These are phyloP conservation scores for Maudiozyma bulderi DNA, from an alignment of 805 yeast species.

Conservation along the genomic window DNA sequence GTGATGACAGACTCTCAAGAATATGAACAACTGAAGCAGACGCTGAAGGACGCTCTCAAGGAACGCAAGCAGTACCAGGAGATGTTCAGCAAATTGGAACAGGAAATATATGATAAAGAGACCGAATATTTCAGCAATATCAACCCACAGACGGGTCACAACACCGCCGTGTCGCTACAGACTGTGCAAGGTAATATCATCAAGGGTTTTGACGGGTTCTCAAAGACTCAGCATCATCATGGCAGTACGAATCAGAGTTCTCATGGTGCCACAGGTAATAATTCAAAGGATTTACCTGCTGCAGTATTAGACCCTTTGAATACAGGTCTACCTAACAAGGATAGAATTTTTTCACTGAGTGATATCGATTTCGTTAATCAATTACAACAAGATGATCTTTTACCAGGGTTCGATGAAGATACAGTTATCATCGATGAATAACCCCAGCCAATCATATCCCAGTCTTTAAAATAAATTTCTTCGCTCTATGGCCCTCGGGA, in stretches of 20 bases:
- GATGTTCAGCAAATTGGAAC: constrained; percentile 57
- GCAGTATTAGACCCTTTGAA: not conserved
- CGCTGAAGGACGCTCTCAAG: constrained; percentile 52
- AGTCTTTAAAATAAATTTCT: no score
- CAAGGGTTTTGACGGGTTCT: constrained; percentile 81
- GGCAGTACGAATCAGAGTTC: constrained; percentile 10
- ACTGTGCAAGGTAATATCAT: constrained; percentile 51
- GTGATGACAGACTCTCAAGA: constrained; percentile 27
- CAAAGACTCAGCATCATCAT: constrained; percentile 32
- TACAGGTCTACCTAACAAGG: constrained; percentile 33
- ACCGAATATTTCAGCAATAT: constrained; percentile 3
- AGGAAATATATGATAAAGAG: constrained; percentile 68
- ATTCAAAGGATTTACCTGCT: not conserved
- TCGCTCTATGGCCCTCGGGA: no score
- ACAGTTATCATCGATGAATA: not conserved
- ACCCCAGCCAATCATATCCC: not conserved
- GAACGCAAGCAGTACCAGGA: constrained; percentile 59
- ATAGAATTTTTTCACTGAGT: constrained; percentile 70
- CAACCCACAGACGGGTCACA: constrained; percentile 1
- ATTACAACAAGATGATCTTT: constrained; percentile 32
- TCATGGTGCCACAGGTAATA: constrained; percentile 17
- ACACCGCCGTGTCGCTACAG: not conserved
- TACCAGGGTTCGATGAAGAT: not conserved
- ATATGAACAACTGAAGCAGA: constrained; percentile 58
- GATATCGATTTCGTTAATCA: constrained; percentile 61